phyloP scores from a whole-genome alignment of 768 basidiomycete species.

The Dictyophora rubrovolvata region DNA sequence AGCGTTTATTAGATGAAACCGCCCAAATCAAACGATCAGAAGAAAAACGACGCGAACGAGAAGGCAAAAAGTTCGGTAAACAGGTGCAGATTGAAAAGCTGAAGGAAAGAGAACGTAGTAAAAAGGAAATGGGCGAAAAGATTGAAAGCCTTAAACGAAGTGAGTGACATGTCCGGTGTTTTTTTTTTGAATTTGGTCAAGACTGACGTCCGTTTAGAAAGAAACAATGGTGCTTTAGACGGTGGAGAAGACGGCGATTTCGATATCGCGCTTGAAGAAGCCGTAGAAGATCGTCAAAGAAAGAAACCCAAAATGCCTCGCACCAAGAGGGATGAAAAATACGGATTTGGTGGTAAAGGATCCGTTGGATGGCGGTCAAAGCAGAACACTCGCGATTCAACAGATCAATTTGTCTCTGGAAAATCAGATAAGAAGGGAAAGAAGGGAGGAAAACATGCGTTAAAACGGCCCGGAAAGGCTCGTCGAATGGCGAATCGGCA shows the following conservation, averaged over 20 bases:
- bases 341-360: slow-evolving; percentile 55
- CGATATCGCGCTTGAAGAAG: slow-evolving; percentile 86
- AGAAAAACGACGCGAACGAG: slow-evolving; percentile 81
- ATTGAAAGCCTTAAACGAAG: slow-evolving; percentile 86
- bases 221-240: slow-evolving; percentile 64
- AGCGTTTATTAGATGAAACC: slow-evolving; percentile 78
- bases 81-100: slow-evolving; percentile 93
- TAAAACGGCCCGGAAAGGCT: slow-evolving; percentile 19
- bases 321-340: slow-evolving; percentile 64
- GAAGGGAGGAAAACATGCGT: slow-evolving; percentile 23
- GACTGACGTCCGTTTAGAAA: slow-evolving; percentile 39
- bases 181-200: too few relatives aligned
- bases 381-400: slow-evolving; percentile 73
- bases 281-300: slow-evolving; percentile 58
- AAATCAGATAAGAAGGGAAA: slow-evolving; percentile 23
- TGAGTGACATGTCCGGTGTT: slow-evolving; percentile 26
- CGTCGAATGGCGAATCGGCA: slow-evolving; percentile 12
- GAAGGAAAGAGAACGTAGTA: slow-evolving; percentile 77
- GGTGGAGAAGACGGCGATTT: slow-evolving; percentile 59
- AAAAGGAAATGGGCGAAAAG: slow-evolving; percentile 86
- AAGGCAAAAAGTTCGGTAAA: slow-evolving; percentile 97
- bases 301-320: slow-evolving; percentile 39
- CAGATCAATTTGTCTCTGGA: slow-evolving; percentile 55
- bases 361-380: slow-evolving; percentile 53
- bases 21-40: slow-evolving; percentile 87